Conservation (phyloP, 2,329 filamentous ascomycete species). For the Elsinoe perseae region DNA sequence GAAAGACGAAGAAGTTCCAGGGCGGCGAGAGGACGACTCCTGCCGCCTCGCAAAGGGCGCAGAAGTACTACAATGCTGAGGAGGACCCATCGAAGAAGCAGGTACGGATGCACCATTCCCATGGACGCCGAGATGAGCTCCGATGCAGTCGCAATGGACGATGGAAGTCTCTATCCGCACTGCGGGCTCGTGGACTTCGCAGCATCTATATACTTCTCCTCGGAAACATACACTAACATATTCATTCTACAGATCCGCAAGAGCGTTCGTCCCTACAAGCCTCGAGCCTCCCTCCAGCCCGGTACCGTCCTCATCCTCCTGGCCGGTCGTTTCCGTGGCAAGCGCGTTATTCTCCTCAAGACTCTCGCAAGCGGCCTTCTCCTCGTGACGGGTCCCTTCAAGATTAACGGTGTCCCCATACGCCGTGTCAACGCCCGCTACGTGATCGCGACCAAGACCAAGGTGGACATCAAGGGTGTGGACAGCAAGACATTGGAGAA, state of each 20-base stretch:
- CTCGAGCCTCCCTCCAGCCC: slow-evolving; percentile 82
- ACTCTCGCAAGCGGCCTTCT: slow-evolving; percentile 94
- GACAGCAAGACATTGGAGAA: slow-evolving; percentile 68
- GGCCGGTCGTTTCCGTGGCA: slow-evolving; percentile 98
- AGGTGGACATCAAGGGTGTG: slow-evolving; percentile 75
- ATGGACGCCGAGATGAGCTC: not conserved
- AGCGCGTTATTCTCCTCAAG: slow-evolving; percentile 99
- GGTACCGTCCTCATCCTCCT: slow-evolving; percentile 98
- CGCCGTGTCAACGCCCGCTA: slow-evolving; percentile 88
- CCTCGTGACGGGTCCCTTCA: slow-evolving; percentile 98
- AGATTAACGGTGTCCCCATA: slow-evolving; percentile 98
- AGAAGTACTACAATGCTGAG: slow-evolving; percentile 98
- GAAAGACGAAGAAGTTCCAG: slow-evolving; percentile 89
- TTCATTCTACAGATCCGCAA: slow-evolving; percentile 73
- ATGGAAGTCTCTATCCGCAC: not conserved
- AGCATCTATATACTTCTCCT: not conserved
- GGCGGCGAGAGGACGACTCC: slow-evolving; percentile 91
- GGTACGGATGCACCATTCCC: slow-evolving; percentile 56
- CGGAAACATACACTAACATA: not conserved
- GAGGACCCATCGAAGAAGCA: slow-evolving; percentile 84
- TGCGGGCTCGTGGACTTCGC: not conserved
- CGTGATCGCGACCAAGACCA: slow-evolving; percentile 83
- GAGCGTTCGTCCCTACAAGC: slow-evolving; percentile 76
- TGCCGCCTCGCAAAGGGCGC: slow-evolving; percentile 80
- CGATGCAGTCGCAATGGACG: not conserved